Conservation (phyloP, 805 yeast genomes). For the Monosporozyma siamensis region DNA sequence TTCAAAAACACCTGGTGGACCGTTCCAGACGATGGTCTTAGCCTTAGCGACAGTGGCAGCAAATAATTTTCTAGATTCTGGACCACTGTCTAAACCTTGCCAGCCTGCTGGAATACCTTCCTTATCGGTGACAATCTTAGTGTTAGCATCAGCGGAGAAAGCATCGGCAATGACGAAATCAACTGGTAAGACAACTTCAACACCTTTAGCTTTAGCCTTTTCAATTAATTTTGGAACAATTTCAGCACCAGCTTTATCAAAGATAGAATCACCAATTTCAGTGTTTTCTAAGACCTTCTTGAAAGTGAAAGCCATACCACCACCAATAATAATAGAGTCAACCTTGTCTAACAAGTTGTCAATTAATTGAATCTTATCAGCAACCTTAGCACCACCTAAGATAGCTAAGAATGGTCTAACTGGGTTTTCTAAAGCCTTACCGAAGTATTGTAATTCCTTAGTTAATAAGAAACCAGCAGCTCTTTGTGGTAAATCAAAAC, state of each 20-base stretch:
- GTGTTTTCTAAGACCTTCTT: slow-evolving; percentile 82
- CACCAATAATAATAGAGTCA: slow-evolving; percentile 88
- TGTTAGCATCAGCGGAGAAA: slow-evolving; percentile 85
- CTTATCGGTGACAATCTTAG: slow-evolving; percentile 75
- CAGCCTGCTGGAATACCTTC: slow-evolving; percentile 92
- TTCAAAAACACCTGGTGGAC: slow-evolving; percentile 99
- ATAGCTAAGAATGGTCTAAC: slow-evolving; percentile 97
- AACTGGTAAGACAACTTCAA: slow-evolving; percentile 87
- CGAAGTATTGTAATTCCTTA: slow-evolving; percentile 94
- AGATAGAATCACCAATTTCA: slow-evolving; percentile 86
- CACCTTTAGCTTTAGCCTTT: slow-evolving; percentile 94
- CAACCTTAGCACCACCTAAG: slow-evolving; percentile 99
- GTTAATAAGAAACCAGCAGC: slow-evolving; percentile 98
- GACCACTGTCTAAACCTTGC: slow-evolving; percentile 97
- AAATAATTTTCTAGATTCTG: slow-evolving; percentile 74
- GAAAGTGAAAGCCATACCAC: slow-evolving; percentile 99
- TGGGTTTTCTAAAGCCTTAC: slow-evolving; percentile 98
- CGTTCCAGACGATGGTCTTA: slow-evolving; percentile 99
- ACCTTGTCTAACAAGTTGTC: slow-evolving; percentile 96
- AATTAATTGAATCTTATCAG: slow-evolving; percentile 97
- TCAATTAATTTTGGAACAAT: slow-evolving; percentile 84
- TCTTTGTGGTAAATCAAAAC: slow-evolving; percentile 63
- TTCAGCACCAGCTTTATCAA: slow-evolving; percentile 91
- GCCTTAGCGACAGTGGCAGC: slow-evolving; percentile 80
- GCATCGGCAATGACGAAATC: slow-evolving; percentile 95